Base-by-base conservation (phyloP, 768 basidiomycete genomes). In the Suillus weaverae region DNA sequence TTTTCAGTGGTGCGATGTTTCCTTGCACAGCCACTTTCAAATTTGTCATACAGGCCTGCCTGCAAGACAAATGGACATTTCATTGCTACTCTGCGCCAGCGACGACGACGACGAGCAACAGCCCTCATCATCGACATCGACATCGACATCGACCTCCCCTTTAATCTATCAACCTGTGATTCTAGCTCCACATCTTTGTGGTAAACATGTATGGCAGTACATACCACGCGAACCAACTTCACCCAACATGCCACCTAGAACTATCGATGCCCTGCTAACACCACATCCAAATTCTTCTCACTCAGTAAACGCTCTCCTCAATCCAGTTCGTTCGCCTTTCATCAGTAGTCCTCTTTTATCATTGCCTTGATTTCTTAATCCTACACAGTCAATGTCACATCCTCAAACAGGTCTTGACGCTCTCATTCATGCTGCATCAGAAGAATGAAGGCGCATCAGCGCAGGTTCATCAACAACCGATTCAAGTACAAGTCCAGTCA, bases 51-150 rank as follows among this genome's bases (percentile, higher is more conserved):
- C 26, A 26, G 26, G 26, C 26, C 26, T 89, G 87, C 81, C 83
- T 59, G 85, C 88, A 32, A 82, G 89, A 60, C 83, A 90, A 60
- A 87, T 92, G 72, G 87, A 87, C 70, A 92, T 92, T 32, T 88
- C 89, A 18, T 90, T 89, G 8, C 84, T 92, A 46, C 83, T 92
- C 38, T 90, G 89, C 71, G 78, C 82, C 70, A 84, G 86, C 72
- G 77, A 81, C 67, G 50, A 71, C 72, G 33, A 43, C 66, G 60
- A 43, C 63, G 62, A 69, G 26, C 64, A 2, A 18, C 14, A 16
- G 39, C 13, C 38, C 38, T 26, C 26, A 26, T 26, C 26, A 26
- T 26, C 26, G 26, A 36, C 36, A 41, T 39, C 26, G 26, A 36
- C 36, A 41, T 39, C 62, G 51, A 66, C 62, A 36, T 46, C 59